Conservation (phyloP, 2,329 filamentous ascomycete genomes). For the Alternaria triticina region DNA sequence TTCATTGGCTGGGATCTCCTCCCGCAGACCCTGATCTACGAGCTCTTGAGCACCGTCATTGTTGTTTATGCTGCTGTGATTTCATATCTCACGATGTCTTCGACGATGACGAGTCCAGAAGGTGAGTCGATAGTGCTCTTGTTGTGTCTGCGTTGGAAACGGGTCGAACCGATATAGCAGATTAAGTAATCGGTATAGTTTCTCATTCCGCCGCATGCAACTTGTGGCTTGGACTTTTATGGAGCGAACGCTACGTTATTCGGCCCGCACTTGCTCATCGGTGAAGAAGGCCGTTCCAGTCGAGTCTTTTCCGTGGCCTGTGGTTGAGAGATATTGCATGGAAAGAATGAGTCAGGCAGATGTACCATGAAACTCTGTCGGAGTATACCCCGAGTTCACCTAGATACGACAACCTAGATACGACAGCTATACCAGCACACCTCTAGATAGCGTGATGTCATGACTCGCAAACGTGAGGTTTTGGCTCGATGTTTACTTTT, state of each 20-base stretch:
- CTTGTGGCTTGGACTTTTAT: neutral
- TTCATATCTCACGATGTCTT: too few relatives aligned
- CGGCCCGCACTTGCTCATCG: slow-evolving; percentile 1
- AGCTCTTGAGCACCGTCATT: neutral
- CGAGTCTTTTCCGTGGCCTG: neutral
- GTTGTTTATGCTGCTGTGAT: neutral
- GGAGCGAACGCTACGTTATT: neutral
- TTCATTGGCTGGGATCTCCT: neutral
- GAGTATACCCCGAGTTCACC: neutral
- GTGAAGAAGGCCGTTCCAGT: neutral
- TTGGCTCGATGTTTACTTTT: neutral
- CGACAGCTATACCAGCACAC: too few relatives aligned
- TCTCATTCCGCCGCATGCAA: neutral
- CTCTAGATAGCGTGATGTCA: too few relatives aligned
- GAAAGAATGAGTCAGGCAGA: neutral
- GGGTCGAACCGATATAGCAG: neutral
- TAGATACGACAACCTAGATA: too few relatives aligned
- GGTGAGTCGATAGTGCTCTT: neutral
- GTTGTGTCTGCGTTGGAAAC: too few relatives aligned
- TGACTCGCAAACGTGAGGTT: too few relatives aligned
- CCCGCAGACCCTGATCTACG: neutral
- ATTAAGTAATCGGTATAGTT: neutral
- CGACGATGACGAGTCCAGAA: neutral
- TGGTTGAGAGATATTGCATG: neutral
- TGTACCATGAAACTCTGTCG: neutral